Evolutionary conservation across 2,329 filamentous ascomycete genomes (phyloP).

Genomic region (Knufia petricola): DNA sequence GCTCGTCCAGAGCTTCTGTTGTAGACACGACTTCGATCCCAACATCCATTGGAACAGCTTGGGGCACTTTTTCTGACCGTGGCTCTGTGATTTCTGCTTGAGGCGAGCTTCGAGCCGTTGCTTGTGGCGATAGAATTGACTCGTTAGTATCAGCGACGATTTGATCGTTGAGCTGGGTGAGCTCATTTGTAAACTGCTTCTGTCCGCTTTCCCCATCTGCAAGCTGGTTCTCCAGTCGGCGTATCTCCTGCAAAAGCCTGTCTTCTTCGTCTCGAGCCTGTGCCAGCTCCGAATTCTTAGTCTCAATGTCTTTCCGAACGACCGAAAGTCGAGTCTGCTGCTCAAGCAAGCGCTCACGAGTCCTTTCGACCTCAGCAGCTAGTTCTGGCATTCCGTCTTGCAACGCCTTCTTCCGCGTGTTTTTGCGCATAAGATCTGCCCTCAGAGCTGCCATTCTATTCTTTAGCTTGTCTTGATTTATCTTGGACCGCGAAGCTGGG

Average conservation of each 20-base stretch:
- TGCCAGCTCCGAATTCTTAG: slow-evolving; percentile 10
- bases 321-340: slow-evolving; percentile 28
- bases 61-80: not conserved
- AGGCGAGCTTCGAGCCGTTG: not conserved
- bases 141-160: slow-evolving; percentile 33
- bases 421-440: slow-evolving; percentile 29
- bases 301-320: slow-evolving; percentile 20
- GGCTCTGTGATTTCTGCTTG: not conserved
- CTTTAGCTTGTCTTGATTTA: slow-evolving; percentile 8
- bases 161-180: slow-evolving; percentile 35
- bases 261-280: slow-evolving; percentile 28
- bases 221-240: slow-evolving; percentile 31
- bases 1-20: not conserved
- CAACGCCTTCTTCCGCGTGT: slow-evolving; percentile 38
- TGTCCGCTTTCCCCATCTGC: slow-evolving; percentile 33
- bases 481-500: not conserved
- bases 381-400: slow-evolving; percentile 38
- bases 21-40: not conserved
- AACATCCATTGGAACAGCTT: not conserved
- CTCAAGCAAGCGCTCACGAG: slow-evolving; percentile 27
- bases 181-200: slow-evolving; percentile 37
- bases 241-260: slow-evolving; percentile 37
- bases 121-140: slow-evolving; percentile 31
- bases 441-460: slow-evolving; percentile 14
- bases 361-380: slow-evolving; percentile 36